Conservation (phyloP, 768 basidiomycete genomes). For the Rhodotorula sphaerocarpa region DNA sequence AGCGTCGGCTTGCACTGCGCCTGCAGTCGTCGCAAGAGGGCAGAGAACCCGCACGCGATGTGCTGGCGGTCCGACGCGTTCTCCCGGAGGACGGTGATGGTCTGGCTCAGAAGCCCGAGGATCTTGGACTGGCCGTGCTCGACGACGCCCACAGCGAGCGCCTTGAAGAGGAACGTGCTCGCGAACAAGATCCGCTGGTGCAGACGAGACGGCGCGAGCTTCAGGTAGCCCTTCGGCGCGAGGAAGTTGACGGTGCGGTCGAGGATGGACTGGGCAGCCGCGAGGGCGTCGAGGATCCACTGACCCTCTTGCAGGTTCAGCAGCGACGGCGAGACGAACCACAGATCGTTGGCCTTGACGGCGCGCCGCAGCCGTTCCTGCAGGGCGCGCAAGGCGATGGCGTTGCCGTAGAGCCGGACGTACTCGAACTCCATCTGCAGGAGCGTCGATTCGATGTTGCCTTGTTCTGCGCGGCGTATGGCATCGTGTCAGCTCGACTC, state of each 20-base stretch:
- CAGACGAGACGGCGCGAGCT: slow-evolving; percentile 24
- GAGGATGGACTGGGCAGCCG: slow-evolving; percentile 32
- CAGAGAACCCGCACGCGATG: slow-evolving; percentile 25
- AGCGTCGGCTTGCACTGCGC: slow-evolving; percentile 32
- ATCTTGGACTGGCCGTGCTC: slow-evolving; percentile 31
- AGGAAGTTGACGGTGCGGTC: slow-evolving; percentile 28
- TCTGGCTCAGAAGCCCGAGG: slow-evolving; percentile 20
- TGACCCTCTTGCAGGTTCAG: slow-evolving; percentile 34
- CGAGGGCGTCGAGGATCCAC: slow-evolving; percentile 31
- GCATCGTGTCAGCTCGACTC: background rate
- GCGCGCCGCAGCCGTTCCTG: slow-evolving; percentile 23
- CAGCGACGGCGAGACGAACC: slow-evolving; percentile 30
- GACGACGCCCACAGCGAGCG: slow-evolving; percentile 33
- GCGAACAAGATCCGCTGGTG: slow-evolving; percentile 33
- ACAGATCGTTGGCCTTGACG: slow-evolving; percentile 23
- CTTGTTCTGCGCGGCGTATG: slow-evolving; percentile 12
- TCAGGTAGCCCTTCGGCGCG: slow-evolving; percentile 26
- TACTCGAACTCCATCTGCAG: slow-evolving; percentile 33
- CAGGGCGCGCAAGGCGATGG: slow-evolving; percentile 27
- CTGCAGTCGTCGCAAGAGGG: slow-evolving; percentile 25
- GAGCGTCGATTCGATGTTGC: slow-evolving; percentile 29
- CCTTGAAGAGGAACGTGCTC: slow-evolving; percentile 32
- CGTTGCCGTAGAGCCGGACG: slow-evolving; percentile 26
- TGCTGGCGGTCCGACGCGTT: slow-evolving; percentile 25
- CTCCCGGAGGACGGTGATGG: slow-evolving; percentile 20